Conservation (phyloP, 1,284 basidiomycete genomes). For the Ganoderma sinense region DNA sequence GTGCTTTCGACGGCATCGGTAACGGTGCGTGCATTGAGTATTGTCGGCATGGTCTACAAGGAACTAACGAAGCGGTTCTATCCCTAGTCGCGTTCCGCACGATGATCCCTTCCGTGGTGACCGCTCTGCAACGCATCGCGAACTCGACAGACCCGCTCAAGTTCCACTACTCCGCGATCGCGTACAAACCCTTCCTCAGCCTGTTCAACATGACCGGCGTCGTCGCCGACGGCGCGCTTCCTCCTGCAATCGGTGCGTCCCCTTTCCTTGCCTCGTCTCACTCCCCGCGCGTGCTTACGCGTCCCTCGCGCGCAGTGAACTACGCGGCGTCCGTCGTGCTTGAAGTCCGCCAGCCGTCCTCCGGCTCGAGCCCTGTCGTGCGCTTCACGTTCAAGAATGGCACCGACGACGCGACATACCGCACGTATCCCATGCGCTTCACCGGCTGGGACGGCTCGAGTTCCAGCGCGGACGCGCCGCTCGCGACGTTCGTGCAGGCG, state of each 20-base stretch:
- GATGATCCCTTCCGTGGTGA: conserved; percentile 52
- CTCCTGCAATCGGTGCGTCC: conserved; percentile 44
- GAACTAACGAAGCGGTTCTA: background rate
- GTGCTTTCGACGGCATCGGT: conserved; percentile 48
- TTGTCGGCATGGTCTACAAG: no score
- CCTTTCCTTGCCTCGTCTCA: background rate
- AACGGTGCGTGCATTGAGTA: conserved; percentile 30
- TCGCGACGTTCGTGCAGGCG: conserved; percentile 61
- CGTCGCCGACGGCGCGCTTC: conserved; percentile 38
- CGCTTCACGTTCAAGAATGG: conserved; percentile 71
- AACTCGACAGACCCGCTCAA: conserved; percentile 53
- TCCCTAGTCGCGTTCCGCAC: conserved; percentile 52
- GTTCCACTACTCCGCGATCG: conserved; percentile 51
- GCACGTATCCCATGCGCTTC: conserved; percentile 38
- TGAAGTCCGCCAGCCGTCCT: conserved; percentile 45
- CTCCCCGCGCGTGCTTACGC: background rate
- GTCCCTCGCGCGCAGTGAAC: conserved; percentile 41
- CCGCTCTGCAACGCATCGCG: conserved; percentile 49
- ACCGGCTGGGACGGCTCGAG: conserved; percentile 32
- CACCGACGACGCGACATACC: conserved; percentile 44
- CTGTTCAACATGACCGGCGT: conserved; percentile 60
- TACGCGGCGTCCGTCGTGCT: conserved; percentile 53
- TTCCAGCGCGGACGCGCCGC: conserved; percentile 54
- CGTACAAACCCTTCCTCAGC: conserved; percentile 64
- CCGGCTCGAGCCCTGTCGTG: conserved; percentile 45